phyloP scores from a whole-genome alignment of 2,329 filamentous ascomycete genomes.

The Calonectria crousiana region DNA sequence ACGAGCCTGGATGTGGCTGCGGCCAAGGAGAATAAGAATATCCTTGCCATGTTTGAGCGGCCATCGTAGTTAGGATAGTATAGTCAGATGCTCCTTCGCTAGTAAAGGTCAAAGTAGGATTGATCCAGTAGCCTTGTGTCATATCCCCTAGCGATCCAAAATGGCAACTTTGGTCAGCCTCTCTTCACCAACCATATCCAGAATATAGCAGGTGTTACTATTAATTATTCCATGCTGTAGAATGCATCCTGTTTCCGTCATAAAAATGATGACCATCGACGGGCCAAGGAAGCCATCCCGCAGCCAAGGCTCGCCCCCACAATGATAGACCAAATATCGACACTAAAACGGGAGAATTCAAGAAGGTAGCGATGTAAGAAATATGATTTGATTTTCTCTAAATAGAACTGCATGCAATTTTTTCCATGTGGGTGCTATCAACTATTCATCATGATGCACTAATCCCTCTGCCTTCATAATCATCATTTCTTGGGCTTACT shows the following conservation, averaged over 20 bases:
- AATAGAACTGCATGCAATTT: background rate
- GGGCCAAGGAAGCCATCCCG: too few relatives aligned
- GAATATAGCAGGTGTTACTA: too few relatives aligned
- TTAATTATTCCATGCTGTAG: too few relatives aligned
- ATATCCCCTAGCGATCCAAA: too few relatives aligned
- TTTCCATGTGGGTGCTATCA: background rate
- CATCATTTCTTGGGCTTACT: background rate
- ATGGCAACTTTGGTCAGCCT: too few relatives aligned
- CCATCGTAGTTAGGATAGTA: background rate
- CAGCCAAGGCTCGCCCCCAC: too few relatives aligned
- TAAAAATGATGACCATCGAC: too few relatives aligned
- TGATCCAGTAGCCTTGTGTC: background rate
- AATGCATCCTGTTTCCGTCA: too few relatives aligned
- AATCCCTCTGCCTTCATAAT: background rate
- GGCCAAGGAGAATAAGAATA: background rate
- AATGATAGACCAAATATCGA: too few relatives aligned
- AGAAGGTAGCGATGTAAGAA: background rate
- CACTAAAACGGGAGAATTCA: too few relatives aligned
- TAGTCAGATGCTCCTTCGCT: background rate
- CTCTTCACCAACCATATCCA: too few relatives aligned
- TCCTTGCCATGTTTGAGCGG: background rate
- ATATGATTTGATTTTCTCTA: background rate
- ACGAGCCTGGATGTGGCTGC: background rate
- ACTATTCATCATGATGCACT: background rate
- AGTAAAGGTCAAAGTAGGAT: background rate